Conservation (phyloP, 345 rosid genomes). For the Citrus maxima region DNA sequence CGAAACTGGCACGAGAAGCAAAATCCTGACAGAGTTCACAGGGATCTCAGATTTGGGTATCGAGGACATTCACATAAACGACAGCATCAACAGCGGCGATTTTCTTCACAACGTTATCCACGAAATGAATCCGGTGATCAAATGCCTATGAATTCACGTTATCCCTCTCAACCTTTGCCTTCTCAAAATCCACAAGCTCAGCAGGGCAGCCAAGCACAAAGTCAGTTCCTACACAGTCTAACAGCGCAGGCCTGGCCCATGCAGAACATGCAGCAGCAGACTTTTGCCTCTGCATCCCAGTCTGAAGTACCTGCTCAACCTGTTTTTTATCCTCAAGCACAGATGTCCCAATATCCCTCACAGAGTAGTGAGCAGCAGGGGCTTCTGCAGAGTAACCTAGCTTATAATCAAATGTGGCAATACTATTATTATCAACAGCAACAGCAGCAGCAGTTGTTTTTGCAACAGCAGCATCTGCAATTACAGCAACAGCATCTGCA, state of each 20-base stretch:
- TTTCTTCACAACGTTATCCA: conserved; percentile 26
- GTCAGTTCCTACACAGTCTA: conserved; percentile 26
- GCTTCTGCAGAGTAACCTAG: conserved; percentile 44
- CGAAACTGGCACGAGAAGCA: conserved; percentile 34
- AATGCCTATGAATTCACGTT: conserved; percentile 22
- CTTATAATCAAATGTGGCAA: conserved; percentile 78
- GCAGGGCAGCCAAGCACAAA: conserved; percentile 30
- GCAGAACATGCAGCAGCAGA: conserved; percentile 41
- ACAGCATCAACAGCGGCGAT: conserved; percentile 28
- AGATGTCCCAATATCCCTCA: conserved; percentile 36
- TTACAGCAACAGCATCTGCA: conserved; percentile 26
- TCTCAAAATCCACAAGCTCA: conserved; percentile 20
- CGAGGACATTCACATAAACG: conserved; percentile 46
- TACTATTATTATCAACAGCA: conserved; percentile 67
- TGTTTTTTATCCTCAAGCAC: conserved; percentile 38
- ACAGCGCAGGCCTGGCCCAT: conserved; percentile 28
- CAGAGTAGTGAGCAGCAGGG: conserved; percentile 48
- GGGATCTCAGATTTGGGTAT: conserved; percentile 44
- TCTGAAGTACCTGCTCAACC: conserved; percentile 34
- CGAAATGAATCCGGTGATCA: conserved; percentile 27
- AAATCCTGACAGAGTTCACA: conserved; percentile 31
- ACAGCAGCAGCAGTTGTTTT: conserved; percentile 45
- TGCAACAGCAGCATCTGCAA: conserved; percentile 42
- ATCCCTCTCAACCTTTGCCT: conserved; percentile 26
- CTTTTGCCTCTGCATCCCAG: conserved; percentile 28